Percentiles rank a stretch among this genome's conserved stretches.
phyloP scores from a whole-genome alignment of 2,329 filamentous ascomycete genomes.

The Lachnellula occidentalis region DNA sequence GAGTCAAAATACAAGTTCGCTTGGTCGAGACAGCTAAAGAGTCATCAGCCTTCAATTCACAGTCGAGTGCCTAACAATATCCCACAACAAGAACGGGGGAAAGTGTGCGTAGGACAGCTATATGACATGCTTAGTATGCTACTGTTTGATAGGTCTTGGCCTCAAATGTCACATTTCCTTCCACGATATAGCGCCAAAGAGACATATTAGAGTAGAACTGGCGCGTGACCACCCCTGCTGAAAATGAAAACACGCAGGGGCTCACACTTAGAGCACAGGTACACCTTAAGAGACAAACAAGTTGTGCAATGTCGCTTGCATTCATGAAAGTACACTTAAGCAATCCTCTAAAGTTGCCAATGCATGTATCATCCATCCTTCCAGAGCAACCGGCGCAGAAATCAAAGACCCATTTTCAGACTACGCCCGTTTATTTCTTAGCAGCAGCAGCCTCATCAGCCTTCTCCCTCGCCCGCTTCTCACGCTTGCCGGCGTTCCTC shows the following conservation, averaged over 20 bases:
- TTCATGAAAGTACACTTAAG: slow-evolving; percentile 34
- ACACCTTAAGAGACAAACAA: background rate
- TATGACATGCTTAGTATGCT: too few relatives aligned
- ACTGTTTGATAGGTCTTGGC: too few relatives aligned
- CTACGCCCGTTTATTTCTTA: slow-evolving; percentile 66
- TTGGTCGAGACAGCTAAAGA: too few relatives aligned
- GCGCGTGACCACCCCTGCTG: background rate
- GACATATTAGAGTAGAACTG: background rate
- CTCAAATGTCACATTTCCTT: background rate
- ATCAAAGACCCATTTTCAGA: slow-evolving; percentile 28
- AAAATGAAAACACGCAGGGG: slow-evolving; percentile 2
- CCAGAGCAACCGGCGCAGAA: slow-evolving; percentile 25
- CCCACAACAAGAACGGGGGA: too few relatives aligned
- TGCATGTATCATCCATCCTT: slow-evolving; percentile 24
- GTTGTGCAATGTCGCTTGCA: slow-evolving; percentile 27
- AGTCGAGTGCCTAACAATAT: too few relatives aligned
- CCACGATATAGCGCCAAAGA: background rate
- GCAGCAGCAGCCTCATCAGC: slow-evolving; percentile 69
- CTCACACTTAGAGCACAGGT: background rate
- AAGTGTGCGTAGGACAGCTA: too few relatives aligned
- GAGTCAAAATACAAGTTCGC: too few relatives aligned
- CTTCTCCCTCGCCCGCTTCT: slow-evolving; percentile 90
- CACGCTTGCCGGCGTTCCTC: slow-evolving; percentile 74
- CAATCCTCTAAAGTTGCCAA: slow-evolving; percentile 28
- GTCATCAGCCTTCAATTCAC: too few relatives aligned